Base-by-base conservation (phyloP, 208 protist genomes). In the Trypanosoma melophagium region DNA sequence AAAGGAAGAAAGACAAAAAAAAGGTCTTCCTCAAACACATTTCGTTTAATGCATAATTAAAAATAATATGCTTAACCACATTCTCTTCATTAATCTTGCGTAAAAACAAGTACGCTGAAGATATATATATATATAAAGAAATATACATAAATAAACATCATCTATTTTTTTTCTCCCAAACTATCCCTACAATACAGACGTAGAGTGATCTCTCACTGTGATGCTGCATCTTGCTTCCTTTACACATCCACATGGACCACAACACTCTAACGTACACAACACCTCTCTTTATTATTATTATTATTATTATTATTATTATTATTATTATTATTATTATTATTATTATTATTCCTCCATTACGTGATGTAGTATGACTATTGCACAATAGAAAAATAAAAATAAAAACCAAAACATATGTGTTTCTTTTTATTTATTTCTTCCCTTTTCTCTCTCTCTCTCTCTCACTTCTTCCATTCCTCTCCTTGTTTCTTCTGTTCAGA, bases 1-100 rank as follows among this genome's bases (percentile, higher is more conserved):
- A 35, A 35, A 35, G 1, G 28, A 21, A 41, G 28, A 60, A 35
- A 22, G 4, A 64, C 50, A 41, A 19, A 64, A 64, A 55, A 25
- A 45, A 35, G 16, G 7, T 12, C 12, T 41, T 49, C 25, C 25
- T 59, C 38, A 35, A 35, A 35, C 5, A 35, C 28, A 35, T 35
- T 7, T 35, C 28, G 28, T 35, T 35, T 35, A 35, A 35, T 35
- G 5, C 3, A 35, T 1, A 35, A 35, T 35, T 35, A 35, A 35
- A 35, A 35, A 35, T 5, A 35, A 35, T 35, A 35, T 35, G 28
- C 5, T 7, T 7, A 35, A 35, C 28, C 28, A 35, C 28, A 35
- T 35, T 35, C 28, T 35, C 1, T 35, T 35, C 28, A 35, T 35
- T 35, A 1, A n/a, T n/a, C n/a, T n/a, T n/a, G 5, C 28, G 5